Conservation (phyloP, 805 yeast genomes). For the Lachancea sp. region DNA sequence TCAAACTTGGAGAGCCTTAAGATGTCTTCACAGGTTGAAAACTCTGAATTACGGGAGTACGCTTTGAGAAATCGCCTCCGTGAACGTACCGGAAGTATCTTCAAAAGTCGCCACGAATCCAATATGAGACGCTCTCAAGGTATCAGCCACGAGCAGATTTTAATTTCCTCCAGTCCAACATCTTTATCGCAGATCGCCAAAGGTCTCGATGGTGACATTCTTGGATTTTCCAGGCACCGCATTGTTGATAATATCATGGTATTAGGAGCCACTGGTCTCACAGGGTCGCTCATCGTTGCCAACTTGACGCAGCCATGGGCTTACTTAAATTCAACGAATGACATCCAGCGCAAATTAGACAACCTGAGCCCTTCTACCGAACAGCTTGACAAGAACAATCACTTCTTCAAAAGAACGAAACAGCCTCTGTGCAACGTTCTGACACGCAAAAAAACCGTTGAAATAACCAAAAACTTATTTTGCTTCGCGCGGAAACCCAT, state of each 20-base stretch:
- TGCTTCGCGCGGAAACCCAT: conserved; percentile 9
- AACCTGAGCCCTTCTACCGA: neutral
- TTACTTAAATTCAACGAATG: conserved; percentile 4
- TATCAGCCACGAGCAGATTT: conserved; percentile 6
- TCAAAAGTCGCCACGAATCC: conserved; percentile 2
- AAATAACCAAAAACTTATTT: conserved; percentile 7
- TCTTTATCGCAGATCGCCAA: conserved; percentile 1
- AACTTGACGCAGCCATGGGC: conserved; percentile 10
- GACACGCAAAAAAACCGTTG: conserved; percentile 2
- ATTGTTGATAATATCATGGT: conserved; percentile 2
- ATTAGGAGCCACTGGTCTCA: conserved; percentile 23
- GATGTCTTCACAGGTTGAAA: neutral
- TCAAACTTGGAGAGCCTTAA: neutral
- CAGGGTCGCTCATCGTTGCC: conserved; percentile 15
- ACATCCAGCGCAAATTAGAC: conserved; percentile 5
- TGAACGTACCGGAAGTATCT: conserved; percentile 3
- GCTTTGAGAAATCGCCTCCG: neutral
- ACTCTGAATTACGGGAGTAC: neutral
- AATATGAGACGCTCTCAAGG: neutral
- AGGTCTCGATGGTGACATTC: neutral
- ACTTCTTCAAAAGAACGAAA: neutral
- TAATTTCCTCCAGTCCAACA: conserved; percentile 1
- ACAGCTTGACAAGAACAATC: neutral
- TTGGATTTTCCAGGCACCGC: conserved; percentile 1
- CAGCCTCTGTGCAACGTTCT: conserved; percentile 2